Evolutionary conservation across 192 early-diverging fungal genomes (phyloP), one percentile per base, ranked within the genome.

Genomic region (Pilobolus umbonatus): DNA sequence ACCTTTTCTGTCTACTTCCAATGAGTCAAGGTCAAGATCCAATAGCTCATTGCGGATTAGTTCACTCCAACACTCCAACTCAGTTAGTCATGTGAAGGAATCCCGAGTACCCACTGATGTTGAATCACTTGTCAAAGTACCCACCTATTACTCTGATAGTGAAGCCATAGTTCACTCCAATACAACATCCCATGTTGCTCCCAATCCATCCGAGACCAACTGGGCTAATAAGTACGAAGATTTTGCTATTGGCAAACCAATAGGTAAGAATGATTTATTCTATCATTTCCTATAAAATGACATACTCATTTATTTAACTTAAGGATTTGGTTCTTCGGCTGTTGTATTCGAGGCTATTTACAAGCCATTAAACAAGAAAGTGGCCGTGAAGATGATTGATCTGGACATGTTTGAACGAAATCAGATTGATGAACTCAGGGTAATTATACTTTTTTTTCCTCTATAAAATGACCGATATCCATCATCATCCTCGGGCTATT

Each of bases 401-500:
- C 73, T 94, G 62, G 91, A 94, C 65, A 82, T 84, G 79, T 94
- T 94, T 84, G 90, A 92, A 58, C 72, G 91, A 19, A 88, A 89
- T 65, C 91, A 94, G 69, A 94, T 94, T 64, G 91, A 94, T 61
- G 91, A 94, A 70, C 75, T 94, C 40, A 64, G 91, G 69, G 85
- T 89, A 74, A 51, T 31, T 72, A 22, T 34, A 6, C 31, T 32
- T 31, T 31, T n/a, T 58, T 31, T 45, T 46, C 46, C 10, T 15
- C 21, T 28, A 10, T 60, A 89, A n/a, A 17, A 19, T 34, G 14
- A 21, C 11, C 19, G 14, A n/a, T 1, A 4, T 42, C 14, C 5
- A 15, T 12, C 5, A 42, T 4, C 6, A 42, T 15, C 14, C 14
- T 42, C 5, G 4, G 19, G 5, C 19, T 12, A 42, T 38, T 53